A percentile compares a stretch with the other conserved stretches of the same genome.
Evolutionary conservation across 2,329 filamentous ascomycete species (phyloP).

Genomic region (Hortaea werneckii): DNA sequence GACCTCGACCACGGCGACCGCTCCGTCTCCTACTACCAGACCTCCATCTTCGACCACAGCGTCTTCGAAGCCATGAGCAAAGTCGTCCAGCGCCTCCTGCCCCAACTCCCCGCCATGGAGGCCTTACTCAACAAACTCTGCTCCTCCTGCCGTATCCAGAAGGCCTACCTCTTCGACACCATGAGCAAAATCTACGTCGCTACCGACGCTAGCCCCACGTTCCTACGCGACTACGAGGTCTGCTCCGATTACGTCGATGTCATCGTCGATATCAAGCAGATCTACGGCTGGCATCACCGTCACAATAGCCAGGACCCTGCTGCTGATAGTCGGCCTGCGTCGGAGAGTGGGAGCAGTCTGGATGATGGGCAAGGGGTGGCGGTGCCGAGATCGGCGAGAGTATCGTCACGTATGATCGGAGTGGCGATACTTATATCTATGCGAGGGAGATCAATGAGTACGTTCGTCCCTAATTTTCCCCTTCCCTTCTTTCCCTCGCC

Average conservation of each 20-base stretch:
- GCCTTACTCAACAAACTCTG: constrained; percentile 89
- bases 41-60: constrained; percentile 95
- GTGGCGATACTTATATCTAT: constrained; percentile 50
- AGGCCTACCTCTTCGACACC: constrained; percentile 96
- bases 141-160: constrained; percentile 89
- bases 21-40: constrained; percentile 88
- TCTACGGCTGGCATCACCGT: constrained; percentile 63
- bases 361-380: constrained; percentile 1
- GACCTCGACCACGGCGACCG: constrained; percentile 90
- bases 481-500: not conserved
- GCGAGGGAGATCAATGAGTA: constrained; percentile 58
- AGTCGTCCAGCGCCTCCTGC: constrained; percentile 95
- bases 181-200: constrained; percentile 98
- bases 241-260: constrained; percentile 98
- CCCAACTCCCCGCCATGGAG: constrained; percentile 84
- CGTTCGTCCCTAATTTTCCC: constrained; percentile 16
- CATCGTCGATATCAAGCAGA: constrained; percentile 90
- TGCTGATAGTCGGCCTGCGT: not conserved
- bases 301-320: not conserved
- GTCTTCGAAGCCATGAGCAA: constrained; percentile 98
- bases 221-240: constrained; percentile 94
- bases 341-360: not conserved
- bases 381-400: constrained; percentile 39
- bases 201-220: constrained; percentile 83
- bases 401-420: constrained; percentile 51